Conservation (phyloP, 352 stramenopile species). For the Phytopythium delawarense region DNA sequence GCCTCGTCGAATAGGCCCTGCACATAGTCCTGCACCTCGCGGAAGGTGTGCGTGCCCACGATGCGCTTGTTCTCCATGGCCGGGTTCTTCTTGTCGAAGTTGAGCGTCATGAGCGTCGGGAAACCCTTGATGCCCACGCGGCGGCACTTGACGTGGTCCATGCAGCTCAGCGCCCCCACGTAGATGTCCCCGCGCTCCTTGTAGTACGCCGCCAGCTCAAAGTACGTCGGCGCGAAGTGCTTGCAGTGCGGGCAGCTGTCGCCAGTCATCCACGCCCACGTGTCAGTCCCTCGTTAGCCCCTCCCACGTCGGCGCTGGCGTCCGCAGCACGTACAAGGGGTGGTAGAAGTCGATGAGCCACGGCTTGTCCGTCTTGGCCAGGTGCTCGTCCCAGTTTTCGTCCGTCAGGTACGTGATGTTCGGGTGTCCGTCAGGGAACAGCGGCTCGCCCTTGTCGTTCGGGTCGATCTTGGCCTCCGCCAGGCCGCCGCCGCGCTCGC, state of each 20-base stretch:
- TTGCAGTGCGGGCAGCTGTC: conserved; percentile 78
- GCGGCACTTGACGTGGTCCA: conserved; percentile 84
- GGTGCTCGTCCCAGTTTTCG: conserved; percentile 73
- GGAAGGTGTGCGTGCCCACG: conserved; percentile 72
- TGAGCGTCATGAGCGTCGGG: conserved; percentile 70
- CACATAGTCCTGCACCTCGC: conserved; percentile 75
- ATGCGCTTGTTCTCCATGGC: conserved; percentile 67
- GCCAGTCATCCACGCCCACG: too few species aligned
- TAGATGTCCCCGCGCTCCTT: conserved; percentile 65
- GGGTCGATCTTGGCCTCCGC: conserved; percentile 41
- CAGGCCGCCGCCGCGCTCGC: conserved; percentile 11
- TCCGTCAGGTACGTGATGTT: conserved; percentile 87
- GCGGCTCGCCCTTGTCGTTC: conserved; percentile 71
- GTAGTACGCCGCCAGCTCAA: conserved; percentile 67
- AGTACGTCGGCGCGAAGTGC: conserved; percentile 62
- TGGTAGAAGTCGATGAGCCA: conserved; percentile 88
- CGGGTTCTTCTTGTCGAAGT: conserved; percentile 71
- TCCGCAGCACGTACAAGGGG: conserved; percentile 53
- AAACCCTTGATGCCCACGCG: conserved; percentile 77
- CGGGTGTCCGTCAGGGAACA: conserved; percentile 75
- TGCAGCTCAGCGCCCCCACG: conserved; percentile 77
- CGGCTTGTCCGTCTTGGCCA: conserved; percentile 68
- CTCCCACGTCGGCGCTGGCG: too few species aligned
- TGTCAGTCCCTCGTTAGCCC: background rate
- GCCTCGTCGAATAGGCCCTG: conserved; percentile 53